Evolutionary conservation across 2,329 filamentous ascomycete species (phyloP).

Genomic region (Nemania sp.): DNA sequence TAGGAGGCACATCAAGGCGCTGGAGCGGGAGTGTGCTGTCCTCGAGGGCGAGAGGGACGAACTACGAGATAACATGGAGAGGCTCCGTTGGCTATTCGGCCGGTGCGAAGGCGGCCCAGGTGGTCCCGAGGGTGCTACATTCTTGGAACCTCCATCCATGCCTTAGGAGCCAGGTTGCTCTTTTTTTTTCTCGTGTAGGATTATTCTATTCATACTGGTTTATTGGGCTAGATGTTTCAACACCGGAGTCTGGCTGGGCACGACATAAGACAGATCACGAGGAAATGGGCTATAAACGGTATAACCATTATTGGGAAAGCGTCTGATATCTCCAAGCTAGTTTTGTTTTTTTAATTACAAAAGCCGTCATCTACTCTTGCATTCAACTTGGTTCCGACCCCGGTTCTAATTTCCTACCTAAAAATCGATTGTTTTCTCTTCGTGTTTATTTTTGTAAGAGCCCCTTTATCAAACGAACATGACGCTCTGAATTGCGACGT

Average conservation of each 20-base stretch:
- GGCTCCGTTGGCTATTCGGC: slow-evolving; percentile 49
- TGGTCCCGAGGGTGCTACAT: slow-evolving; percentile 26
- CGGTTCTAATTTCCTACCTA: background rate
- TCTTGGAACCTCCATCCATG: slow-evolving; percentile 32
- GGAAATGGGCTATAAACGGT: slow-evolving; percentile 25
- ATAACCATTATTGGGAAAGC: slow-evolving; percentile 23
- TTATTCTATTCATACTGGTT: slow-evolving; percentile 14
- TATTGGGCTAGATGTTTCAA: slow-evolving; percentile 15
- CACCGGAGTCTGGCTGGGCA: slow-evolving; percentile 23
- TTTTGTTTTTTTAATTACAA: slow-evolving; percentile 13
- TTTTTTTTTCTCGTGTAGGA: slow-evolving; percentile 11
- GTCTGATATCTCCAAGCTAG: slow-evolving; percentile 7
- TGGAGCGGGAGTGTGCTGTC: slow-evolving; percentile 55
- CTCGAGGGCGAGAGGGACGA: slow-evolving; percentile 55
- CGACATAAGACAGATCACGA: slow-evolving; percentile 26
- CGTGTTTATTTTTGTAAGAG: background rate
- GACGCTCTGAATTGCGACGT: background rate
- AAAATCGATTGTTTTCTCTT: slow-evolving; percentile 6
- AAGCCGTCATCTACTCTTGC: slow-evolving; percentile 5
- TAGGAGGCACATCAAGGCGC: slow-evolving; percentile 55
- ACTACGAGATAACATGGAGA: slow-evolving; percentile 48
- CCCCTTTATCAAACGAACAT: background rate
- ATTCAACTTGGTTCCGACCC: slow-evolving; percentile 6
- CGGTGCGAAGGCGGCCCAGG: slow-evolving; percentile 44
- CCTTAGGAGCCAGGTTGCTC: background rate